These are phyloP conservation scores for Leccinum variicolor DNA, from an alignment of 768 basidiomycete genomes.

Conservation along the genomic window DNA sequence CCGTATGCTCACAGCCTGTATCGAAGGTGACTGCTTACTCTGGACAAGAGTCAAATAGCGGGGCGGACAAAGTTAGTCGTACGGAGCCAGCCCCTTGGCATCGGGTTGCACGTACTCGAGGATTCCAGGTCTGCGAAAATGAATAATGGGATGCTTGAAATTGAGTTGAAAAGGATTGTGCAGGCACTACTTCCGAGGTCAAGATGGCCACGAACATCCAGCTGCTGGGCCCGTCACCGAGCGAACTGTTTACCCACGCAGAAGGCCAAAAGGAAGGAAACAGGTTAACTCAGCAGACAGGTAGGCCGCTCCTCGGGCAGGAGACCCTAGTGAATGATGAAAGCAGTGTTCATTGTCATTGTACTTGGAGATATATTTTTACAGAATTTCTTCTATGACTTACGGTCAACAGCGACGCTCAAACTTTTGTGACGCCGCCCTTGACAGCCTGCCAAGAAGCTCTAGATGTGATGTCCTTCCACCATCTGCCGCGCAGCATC, in stretches of 20 bases:
- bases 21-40: neutral
- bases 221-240: too few relatives aligned
- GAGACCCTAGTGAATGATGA: neutral
- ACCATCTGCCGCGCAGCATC: slow-evolving; percentile 38
- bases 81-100: slow-evolving; percentile 62
- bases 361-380: neutral
- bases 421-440: slow-evolving; percentile 22
- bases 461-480: slow-evolving; percentile 42
- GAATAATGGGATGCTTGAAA: slow-evolving; percentile 81
- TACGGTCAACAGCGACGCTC: neutral
- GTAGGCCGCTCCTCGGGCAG: too few relatives aligned
- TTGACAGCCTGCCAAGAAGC: slow-evolving; percentile 44
- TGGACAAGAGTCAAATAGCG: slow-evolving; percentile 72
- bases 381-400: neutral
- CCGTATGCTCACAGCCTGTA: slow-evolving; percentile 45
- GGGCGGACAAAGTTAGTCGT: slow-evolving; percentile 60
- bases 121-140: slow-evolving; percentile 57
- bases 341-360: neutral
- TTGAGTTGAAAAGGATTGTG: slow-evolving; percentile 57
- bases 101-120: slow-evolving; percentile 64
- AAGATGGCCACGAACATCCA: slow-evolving; percentile 92
- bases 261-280: too few relatives aligned
- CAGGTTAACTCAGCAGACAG: too few relatives aligned
- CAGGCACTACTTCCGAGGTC: slow-evolving; percentile 66
- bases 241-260: too few relatives aligned